Evolutionary conservation across 805 yeast genomes (phyloP).

Genomic region (Ogataea pini): DNA sequence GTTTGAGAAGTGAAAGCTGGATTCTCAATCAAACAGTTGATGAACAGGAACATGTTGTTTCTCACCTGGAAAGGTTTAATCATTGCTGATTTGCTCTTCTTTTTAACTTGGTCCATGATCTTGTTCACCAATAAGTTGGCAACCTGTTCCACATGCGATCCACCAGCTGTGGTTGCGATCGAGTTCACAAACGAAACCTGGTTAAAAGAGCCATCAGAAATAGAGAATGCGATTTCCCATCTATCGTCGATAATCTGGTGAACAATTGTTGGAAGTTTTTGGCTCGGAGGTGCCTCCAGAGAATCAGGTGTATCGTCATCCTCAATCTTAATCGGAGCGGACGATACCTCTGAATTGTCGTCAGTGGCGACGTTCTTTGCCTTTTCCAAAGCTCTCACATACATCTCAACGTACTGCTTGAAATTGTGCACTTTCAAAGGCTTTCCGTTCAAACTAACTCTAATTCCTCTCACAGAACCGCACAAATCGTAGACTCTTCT

Average conservation of each 20-base stretch:
- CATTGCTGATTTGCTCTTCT: conserved; percentile 61
- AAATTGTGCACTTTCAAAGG: conserved; percentile 69
- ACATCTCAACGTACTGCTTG: conserved; percentile 86
- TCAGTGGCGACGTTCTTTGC: conserved; percentile 38
- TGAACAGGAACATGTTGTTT: conserved; percentile 84
- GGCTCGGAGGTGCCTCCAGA: conserved; percentile 17
- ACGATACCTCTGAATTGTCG: conserved; percentile 5
- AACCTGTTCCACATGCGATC: conserved; percentile 88
- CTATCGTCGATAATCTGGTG: conserved; percentile 81
- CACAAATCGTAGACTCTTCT: conserved; percentile 95
- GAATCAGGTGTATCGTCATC: conserved; percentile 12
- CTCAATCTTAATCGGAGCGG: conserved; percentile 12
- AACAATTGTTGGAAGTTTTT: conserved; percentile 57
- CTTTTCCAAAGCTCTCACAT: conserved; percentile 71
- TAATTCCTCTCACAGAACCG: conserved; percentile 86
- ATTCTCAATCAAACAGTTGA: conserved; percentile 90
- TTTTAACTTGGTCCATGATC: conserved; percentile 70
- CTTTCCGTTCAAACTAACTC: conserved; percentile 75
- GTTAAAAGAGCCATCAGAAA: conserved; percentile 84
- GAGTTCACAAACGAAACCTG: conserved; percentile 97
- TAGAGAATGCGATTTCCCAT: conserved; percentile 96
- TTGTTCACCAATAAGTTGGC: conserved; percentile 83
- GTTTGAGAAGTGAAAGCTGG: conserved; percentile 98
- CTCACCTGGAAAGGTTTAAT: conserved; percentile 87
- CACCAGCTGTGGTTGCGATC: conserved; percentile 96